Base-by-base conservation (phyloP, 2,329 filamentous ascomycete species). In the Penicillium sp. region DNA sequence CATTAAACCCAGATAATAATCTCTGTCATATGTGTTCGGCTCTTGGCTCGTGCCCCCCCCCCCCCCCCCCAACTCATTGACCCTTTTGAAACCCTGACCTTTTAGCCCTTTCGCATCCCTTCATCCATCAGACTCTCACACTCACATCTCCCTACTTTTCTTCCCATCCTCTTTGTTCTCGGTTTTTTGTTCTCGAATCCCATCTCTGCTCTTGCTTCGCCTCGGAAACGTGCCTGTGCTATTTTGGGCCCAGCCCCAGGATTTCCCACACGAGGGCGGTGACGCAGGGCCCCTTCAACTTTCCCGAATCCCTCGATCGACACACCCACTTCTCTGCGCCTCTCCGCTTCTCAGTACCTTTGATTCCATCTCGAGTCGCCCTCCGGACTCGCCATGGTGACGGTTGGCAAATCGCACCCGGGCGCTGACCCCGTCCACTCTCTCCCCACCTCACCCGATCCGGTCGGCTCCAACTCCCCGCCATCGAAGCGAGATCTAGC, bases 401-500 rank as follows among this genome's bases (percentile, higher is more conserved):
- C 73, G 49, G 55, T 57, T 53, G 72, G 69, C 56, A 76, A 73
- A 61, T 68, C 74, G 61, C 72, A 73, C 60, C 67, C 70, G 39
- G 68, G 68, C 49, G 60, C 68, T 52, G 71, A 74, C 58, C 65
- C 71, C 49, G 63, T 73, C 33, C 74, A 74, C 44, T 68, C 68
- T 42, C 68, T 69, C 57, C 68, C 68, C 35, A 60, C 67, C 41
- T 65, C 77, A 57, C 75, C 72, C 75, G 78, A 76, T 69, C 82
- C 73, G 72, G 82, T 73, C 57, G 76, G 52, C 49, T 59, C 81
- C 57, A 80, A 83, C 68, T 91, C 90, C 42, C 90, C 90, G 55
- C 91, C 91, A 31, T 91, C 87, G 65, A 96, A 89, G 79, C 87
- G 91, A 73, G 92, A 96, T 74, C 81, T 97, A 67, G 89, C 92